Conservation (phyloP, 306 rosid genomes). For the Malus sieversii region DNA sequence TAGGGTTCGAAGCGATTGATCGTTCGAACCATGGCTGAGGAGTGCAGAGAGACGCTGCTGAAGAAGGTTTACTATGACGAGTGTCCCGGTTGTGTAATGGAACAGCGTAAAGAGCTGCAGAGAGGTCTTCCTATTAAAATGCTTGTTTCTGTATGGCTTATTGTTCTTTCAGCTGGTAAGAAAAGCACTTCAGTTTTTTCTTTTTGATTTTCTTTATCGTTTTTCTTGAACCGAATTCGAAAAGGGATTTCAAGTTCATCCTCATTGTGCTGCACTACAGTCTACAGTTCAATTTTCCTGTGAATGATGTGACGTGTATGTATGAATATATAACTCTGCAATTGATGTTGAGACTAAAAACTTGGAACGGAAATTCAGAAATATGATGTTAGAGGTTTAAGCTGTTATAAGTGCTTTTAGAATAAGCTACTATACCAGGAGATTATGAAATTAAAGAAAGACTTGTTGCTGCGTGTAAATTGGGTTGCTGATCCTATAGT, state of each 20-base stretch:
- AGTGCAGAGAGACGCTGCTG: constrained; percentile 30
- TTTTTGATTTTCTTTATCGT: background rate
- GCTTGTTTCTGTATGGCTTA: constrained; percentile 34
- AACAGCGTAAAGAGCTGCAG: constrained; percentile 31
- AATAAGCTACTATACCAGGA: background rate
- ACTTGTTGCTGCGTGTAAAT: background rate
- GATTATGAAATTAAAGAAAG: background rate
- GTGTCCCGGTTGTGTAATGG: constrained; percentile 81
- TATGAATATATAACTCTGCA: background rate
- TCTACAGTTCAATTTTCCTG: background rate
- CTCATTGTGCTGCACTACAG: background rate
- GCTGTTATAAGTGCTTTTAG: background rate
- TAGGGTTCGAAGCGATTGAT: background rate
- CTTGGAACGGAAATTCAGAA: background rate
- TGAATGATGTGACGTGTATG: background rate
- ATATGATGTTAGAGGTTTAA: background rate
- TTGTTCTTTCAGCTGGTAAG: constrained; percentile 48
- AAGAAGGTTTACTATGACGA: constrained; percentile 42
- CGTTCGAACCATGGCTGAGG: constrained; percentile 31
- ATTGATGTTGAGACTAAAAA: background rate
- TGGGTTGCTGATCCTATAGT: background rate
- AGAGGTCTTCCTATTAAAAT: constrained; percentile 38
- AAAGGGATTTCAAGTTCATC: background rate
- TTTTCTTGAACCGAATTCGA: background rate
- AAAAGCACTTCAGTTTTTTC: background rate